A percentile compares a stretch with the other conserved stretches of the same genome.
These are phyloP conservation scores for Macrophomina phaseolina DNA, from an alignment of 2,329 filamentous ascomycete genomes.

Conservation along the genomic window DNA sequence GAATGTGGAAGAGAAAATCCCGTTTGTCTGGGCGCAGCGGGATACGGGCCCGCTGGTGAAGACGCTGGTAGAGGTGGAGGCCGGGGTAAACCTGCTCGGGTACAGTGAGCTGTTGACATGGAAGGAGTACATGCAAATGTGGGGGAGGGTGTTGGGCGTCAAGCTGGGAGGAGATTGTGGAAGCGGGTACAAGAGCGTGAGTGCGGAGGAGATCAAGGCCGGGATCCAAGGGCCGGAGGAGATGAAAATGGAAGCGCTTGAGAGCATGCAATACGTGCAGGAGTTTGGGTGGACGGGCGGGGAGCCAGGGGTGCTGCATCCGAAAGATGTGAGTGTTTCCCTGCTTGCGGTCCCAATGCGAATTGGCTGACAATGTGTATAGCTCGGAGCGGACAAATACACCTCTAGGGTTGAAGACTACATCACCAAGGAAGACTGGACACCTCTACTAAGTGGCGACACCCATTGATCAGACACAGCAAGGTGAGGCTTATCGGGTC, in stretches of 20 bases:
- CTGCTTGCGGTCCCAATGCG: not conserved
- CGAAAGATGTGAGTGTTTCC: constrained; percentile 31
- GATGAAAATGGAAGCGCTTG: constrained; percentile 38
- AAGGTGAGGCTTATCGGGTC: too few relatives aligned
- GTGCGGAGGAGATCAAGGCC: constrained; percentile 32
- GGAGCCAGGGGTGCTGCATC: constrained; percentile 40
- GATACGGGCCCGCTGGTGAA: not conserved
- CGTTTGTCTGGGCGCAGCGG: constrained; percentile 37
- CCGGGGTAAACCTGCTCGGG: not conserved
- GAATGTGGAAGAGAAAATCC: constrained; percentile 40
- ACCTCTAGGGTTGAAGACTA: constrained; percentile 37
- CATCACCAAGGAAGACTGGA: constrained; percentile 36
- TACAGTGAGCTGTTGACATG: not conserved
- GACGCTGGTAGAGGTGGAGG: not conserved
- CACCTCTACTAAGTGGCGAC: not conserved
- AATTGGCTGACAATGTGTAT: not conserved
- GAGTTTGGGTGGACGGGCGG: constrained; percentile 47
- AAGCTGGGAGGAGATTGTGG: constrained; percentile 35
- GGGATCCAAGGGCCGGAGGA: constrained; percentile 32
- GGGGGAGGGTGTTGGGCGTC: constrained; percentile 25
- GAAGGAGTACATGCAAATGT: not conserved
- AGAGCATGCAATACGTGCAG: constrained; percentile 43
- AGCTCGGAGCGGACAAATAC: constrained; percentile 32
- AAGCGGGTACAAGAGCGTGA: constrained; percentile 22
- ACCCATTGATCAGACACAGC: too few relatives aligned